Evolutionary conservation across 2,329 filamentous ascomycete genomes (phyloP).

Genomic region (Talaromyces amestolkiae): DNA sequence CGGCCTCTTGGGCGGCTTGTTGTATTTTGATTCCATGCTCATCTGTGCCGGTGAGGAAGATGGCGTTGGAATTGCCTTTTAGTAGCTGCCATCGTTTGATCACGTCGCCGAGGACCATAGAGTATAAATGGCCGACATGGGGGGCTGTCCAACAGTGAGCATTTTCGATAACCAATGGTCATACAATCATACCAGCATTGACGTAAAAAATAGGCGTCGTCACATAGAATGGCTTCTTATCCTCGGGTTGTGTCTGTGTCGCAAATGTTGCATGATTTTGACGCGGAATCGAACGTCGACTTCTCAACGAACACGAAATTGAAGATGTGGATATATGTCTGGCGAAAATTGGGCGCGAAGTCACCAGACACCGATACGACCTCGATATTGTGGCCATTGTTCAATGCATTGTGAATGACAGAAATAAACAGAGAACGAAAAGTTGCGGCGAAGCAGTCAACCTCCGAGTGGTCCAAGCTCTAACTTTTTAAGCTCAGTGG

Average conservation of each 20-base stretch:
- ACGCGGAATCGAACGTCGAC: constrained; percentile 21
- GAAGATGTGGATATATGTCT: constrained; percentile 30
- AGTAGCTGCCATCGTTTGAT: constrained; percentile 88
- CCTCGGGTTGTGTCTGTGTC: constrained; percentile 25
- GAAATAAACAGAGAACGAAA: neutral
- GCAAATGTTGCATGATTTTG: constrained; percentile 35
- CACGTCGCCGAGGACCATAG: constrained; percentile 85
- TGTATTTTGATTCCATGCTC: constrained; percentile 88
- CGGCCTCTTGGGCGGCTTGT: neutral
- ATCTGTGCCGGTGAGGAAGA: constrained; percentile 87
- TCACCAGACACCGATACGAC: constrained; percentile 27
- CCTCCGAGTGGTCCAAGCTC: constrained; percentile 36
- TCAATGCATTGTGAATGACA: neutral
- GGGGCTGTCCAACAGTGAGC: constrained; percentile 59
- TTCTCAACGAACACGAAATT: constrained; percentile 23
- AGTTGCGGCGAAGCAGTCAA: constrained; percentile 17
- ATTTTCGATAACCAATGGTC: neutral
- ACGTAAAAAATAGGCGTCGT: constrained; percentile 99
- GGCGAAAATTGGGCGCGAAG: constrained; percentile 19
- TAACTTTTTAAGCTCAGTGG: constrained; percentile 7
- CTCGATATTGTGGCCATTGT: constrained; percentile 16
- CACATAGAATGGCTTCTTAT: constrained; percentile 82
- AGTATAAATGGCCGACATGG: constrained; percentile 92
- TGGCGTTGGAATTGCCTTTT: constrained; percentile 62
- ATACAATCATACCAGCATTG: constrained; percentile 68